phyloP scores from a whole-genome alignment of 768 basidiomycete species.

The Lanmaoa pseudosensibilis region DNA sequence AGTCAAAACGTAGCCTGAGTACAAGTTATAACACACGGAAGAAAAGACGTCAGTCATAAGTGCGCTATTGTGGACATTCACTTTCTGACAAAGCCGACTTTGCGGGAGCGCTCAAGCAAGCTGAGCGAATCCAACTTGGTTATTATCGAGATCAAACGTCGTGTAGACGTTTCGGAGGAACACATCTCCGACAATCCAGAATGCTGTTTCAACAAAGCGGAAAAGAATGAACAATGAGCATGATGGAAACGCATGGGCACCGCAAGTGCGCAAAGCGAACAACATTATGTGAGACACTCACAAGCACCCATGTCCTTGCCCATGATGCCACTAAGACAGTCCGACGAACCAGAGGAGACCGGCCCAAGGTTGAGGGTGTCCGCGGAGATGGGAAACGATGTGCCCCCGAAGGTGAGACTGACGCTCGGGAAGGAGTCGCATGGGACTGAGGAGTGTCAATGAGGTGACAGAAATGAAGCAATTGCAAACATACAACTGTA shows the following conservation, averaged over 20 bases:
- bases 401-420: no score
- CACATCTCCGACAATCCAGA: conserved; percentile 23
- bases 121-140: conserved; percentile 39
- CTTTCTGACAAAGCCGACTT: background rate
- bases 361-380: no score
- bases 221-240: background rate
- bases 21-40: background rate
- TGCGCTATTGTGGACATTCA: no score
- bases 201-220: conserved; percentile 1
- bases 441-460: no score
- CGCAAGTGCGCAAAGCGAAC: no score
- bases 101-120: conserved; percentile 1
- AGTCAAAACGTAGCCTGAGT: background rate
- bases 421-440: no score
- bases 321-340: no score
- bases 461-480: background rate
- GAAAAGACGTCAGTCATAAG: background rate
- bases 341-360: no score
- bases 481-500: conserved; percentile 34
- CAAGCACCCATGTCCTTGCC: no score
- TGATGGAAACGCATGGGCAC: conserved; percentile 1
- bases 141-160: conserved; percentile 37
- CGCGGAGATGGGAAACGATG: no score
- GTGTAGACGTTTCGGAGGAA: conserved; percentile 47
- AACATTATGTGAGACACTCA: background rate